Evolutionary conservation across 208 protist species (phyloP).

Genomic region (Leishmania aethiopica): DNA sequence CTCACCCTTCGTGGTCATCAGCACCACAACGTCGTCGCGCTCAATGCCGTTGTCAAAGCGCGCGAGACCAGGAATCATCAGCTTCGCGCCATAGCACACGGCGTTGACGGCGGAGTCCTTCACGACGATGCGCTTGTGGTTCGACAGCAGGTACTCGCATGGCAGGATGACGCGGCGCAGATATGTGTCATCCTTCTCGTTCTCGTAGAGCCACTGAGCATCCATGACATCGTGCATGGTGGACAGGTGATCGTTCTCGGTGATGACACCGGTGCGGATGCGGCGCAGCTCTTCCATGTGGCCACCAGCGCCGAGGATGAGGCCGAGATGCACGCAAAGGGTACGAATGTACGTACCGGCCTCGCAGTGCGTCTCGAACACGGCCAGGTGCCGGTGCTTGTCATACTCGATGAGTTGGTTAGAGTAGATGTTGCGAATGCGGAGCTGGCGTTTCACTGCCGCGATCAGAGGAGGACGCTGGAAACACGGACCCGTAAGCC

Average conservation of each 20-base stretch:
- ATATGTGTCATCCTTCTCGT: constrained; percentile 97
- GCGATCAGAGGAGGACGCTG: constrained; percentile 99
- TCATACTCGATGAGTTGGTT: constrained; percentile 99
- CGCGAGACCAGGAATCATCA: constrained; percentile 99
- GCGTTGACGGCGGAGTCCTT: constrained; percentile 99
- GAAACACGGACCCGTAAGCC: constrained; percentile 98
- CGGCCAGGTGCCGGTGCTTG: constrained; percentile 94
- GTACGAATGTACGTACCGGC: constrained; percentile 99
- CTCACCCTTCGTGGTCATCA: constrained; percentile 99
- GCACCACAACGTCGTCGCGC: constrained; percentile 96
- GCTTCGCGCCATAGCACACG: constrained; percentile 99
- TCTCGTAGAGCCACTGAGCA: constrained; percentile 98
- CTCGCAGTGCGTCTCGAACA: constrained; percentile 99
- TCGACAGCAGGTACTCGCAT: constrained; percentile 97
- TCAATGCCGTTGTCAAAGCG: constrained; percentile 98
- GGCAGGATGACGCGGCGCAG: constrained; percentile 97
- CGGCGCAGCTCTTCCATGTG: constrained; percentile 99
- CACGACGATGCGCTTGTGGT: constrained; percentile 99
- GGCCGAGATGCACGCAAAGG: constrained; percentile 99
- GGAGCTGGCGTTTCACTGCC: constrained; percentile 98
- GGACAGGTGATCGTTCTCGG: constrained; percentile 95
- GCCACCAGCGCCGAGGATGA: constrained; percentile 98
- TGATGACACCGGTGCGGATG: constrained; percentile 97
- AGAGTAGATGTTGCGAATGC: constrained; percentile 99
- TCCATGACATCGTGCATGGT: constrained; percentile 99